Percentiles rank a stretch among this genome's conserved stretches.
phyloP scores from a whole-genome alignment of 2,329 filamentous ascomycete species.

The Penicillium janthinellum region DNA sequence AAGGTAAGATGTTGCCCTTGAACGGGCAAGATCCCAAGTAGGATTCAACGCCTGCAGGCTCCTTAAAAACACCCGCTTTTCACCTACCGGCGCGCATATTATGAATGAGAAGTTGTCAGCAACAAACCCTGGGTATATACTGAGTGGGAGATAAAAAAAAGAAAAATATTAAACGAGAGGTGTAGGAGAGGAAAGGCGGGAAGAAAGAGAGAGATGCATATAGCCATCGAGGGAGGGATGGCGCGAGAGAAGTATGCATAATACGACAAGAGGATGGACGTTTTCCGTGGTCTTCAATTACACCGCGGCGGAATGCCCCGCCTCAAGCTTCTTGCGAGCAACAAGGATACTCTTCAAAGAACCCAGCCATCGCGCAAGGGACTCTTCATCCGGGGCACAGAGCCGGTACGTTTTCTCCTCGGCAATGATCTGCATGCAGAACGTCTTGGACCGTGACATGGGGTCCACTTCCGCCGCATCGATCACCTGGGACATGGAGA shows the following conservation, averaged over 20 bases:
- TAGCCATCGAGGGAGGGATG: neutral
- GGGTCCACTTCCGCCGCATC: conserved; percentile 92
- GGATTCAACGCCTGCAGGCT: conserved; percentile 19
- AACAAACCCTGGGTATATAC: conserved; percentile 25
- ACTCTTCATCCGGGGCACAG: conserved; percentile 77
- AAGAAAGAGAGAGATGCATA: neutral
- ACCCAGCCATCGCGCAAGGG: conserved; percentile 79
- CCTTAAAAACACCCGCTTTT: conserved; percentile 6
- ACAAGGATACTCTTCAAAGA: conserved; percentile 75
- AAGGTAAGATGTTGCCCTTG: neutral
- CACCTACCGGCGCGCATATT: conserved; percentile 4
- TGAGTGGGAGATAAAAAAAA: conserved; percentile 13
- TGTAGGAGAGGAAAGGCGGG: neutral
- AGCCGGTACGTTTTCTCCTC: conserved; percentile 85
- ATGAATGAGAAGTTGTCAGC: conserved; percentile 9
- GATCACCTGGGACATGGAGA: conserved; percentile 76
- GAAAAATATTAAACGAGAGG: neutral
- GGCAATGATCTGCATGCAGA: conserved; percentile 89
- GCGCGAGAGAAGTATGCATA: neutral
- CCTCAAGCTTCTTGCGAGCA: conserved; percentile 38
- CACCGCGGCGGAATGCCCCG: conserved; percentile 18
- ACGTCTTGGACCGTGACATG: conserved; percentile 77
- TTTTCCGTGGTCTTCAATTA: neutral
- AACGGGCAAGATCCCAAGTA: neutral
- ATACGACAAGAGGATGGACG: neutral